Evolutionary conservation across 2,329 filamentous ascomycete genomes (phyloP).

Genomic region (Botryotinia convoluta): DNA sequence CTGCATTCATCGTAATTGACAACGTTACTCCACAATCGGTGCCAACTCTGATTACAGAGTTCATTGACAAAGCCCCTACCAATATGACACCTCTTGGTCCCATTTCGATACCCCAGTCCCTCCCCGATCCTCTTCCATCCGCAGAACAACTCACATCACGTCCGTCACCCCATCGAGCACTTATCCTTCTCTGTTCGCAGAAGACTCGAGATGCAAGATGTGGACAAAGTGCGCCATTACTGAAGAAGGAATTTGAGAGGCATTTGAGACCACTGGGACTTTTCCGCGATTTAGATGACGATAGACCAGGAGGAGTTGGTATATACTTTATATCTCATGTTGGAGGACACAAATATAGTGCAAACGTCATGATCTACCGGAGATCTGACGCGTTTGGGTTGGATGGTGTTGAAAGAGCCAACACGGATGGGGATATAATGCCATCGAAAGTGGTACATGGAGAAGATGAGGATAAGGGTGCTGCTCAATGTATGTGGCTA

Average conservation of each 20-base stretch:
- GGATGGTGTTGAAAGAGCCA: slow-evolving; percentile 36
- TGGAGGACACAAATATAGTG: slow-evolving; percentile 93
- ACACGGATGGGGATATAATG: slow-evolving; percentile 36
- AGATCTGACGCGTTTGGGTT: slow-evolving; percentile 40
- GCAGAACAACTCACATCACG: slow-evolving; percentile 51
- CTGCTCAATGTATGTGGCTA: slow-evolving; percentile 89
- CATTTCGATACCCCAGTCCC: slow-evolving; percentile 45
- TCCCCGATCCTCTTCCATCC: slow-evolving; percentile 36
- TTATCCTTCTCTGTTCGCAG: slow-evolving; percentile 93
- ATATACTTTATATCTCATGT: slow-evolving; percentile 97
- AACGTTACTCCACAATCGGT: slow-evolving; percentile 77
- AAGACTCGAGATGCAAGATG: slow-evolving; percentile 92
- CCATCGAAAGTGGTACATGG: slow-evolving; percentile 32
- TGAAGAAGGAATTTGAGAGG: slow-evolving; percentile 85
- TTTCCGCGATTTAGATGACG: slow-evolving; percentile 83
- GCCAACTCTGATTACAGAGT: slow-evolving; percentile 65
- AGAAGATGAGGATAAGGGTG: slow-evolving; percentile 50
- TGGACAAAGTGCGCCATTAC: slow-evolving; percentile 85
- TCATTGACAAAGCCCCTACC: slow-evolving; percentile 71
- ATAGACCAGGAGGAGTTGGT: slow-evolving; percentile 85
- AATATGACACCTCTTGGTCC: slow-evolving; percentile 66
- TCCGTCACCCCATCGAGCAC: slow-evolving; percentile 75
- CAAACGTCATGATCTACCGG: slow-evolving; percentile 91
- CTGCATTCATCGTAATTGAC: slow-evolving; percentile 78
- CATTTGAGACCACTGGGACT: slow-evolving; percentile 82